Base-by-base conservation (phyloP, 306 rosid species). In the Casuarina glauca region DNA sequence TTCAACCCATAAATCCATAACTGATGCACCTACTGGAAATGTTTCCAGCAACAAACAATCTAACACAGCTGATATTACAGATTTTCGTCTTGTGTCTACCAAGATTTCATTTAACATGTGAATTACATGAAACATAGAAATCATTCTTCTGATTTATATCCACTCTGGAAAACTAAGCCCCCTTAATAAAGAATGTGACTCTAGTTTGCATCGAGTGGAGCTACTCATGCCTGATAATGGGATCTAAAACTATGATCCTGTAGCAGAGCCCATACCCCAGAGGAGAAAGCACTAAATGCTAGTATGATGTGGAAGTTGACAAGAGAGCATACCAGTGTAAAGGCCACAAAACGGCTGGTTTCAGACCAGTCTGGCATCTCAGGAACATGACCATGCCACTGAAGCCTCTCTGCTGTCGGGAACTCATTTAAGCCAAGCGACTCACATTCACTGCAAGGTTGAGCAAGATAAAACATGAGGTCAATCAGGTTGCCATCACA, bases 371-470 rank as follows among this genome's bases (percentile, higher is more conserved):
- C 89, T 72, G 98, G 99, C 71, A 16, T 55, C 81, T 82, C 89
- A 45, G 97, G 99, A 86, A 88, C 74, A 80, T 81, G 94, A 57
- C 99, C 99, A 77, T 95, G 99, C 99, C 97, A 95, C 83, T 88
- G 97, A 78, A 95, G 87, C 87, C 96, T 89, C 87, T 87, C 82
- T 50, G 97, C 89, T 15, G 97, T 95, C 20, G 99, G 97, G 80
- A 91, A 95, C 85, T 93, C 96, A 57, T 86, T 80, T 76, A 93
- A 79, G 79, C 97, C 93, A 43, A 93, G 91, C 5, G 97, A 91
- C 84, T 91, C 97, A 60, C 97, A 91, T 87, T 92, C 97, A 82
- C 99, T 95, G 89, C 81, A 84, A 75, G 71, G 83, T 53, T 61
- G 54, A 78, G 77, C 55, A 41, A 69, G 57, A 43, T 35, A 67